Base-by-base conservation (phyloP, 192 early-diverging fungal species). In the Umbelopsis sp. region DNA sequence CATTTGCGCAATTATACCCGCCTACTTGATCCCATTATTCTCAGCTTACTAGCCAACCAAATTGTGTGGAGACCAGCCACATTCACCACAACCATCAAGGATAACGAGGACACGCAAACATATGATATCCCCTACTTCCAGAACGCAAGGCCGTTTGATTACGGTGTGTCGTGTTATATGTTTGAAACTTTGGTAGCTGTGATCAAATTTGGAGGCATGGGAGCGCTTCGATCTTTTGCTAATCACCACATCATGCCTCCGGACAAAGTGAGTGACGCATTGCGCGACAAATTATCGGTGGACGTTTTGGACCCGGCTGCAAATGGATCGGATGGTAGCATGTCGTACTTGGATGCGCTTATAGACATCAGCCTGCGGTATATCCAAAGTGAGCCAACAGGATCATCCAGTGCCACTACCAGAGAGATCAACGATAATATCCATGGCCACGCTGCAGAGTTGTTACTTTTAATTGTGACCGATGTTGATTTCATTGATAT, bases 161-260 rank as follows among this genome's bases (percentile, higher is more conserved):
- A 80, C 50, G 92, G 78, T 2, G 87, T 89, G 74, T 84, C 91
- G 2, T 81, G 87, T 30, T 93, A 94, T 61, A 82, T 87, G 18
- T 81, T 90, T 55, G 81, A 83, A 21, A 87, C 86, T 0, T 66
- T 93, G 30, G 52, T 75, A 10, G 78, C 73, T 0, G 69, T 91
- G 0, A 72, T 88, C 48, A 66, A 70, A 9, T 86, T 90, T 68
- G 89, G 88, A 23, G 85, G 87, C 9, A 46, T 77, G 22, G 79
- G 77, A 22, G 84, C 90, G 21, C 51, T 91, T 41, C 55, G 55
- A 11, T 61, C 55, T 4, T 61, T 61, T 61, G 27, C 55, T 25
- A 61, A 25, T 61, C 25, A 61, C 27, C 16, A 37, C 18, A 18
- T 61, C 30, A 12, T 61, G 13, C 23, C 55, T 11, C 30, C 55